Evolutionary conservation across 257 asterid genomes (phyloP).

Genomic region (Solanum chaucha): DNA sequence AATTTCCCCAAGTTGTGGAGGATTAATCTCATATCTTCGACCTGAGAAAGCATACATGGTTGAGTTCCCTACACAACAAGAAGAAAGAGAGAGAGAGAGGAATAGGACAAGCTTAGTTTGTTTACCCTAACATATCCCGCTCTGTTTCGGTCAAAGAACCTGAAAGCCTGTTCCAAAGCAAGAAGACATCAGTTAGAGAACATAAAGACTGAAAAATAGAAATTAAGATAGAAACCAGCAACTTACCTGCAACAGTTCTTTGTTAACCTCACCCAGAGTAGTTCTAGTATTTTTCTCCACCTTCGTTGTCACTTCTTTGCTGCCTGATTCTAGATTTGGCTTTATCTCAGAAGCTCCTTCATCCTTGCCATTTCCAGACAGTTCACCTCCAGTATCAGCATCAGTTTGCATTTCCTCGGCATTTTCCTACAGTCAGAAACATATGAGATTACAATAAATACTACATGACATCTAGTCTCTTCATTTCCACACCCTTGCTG

Average conservation of each 20-base stretch:
- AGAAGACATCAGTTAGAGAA: background rate
- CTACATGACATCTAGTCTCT: background rate
- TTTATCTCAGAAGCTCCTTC: conserved; percentile 20
- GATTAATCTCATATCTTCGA: conserved; percentile 80
- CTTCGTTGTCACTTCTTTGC: conserved; percentile 27
- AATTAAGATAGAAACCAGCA: background rate
- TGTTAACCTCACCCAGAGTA: conserved; percentile 29
- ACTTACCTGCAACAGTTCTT: conserved; percentile 67
- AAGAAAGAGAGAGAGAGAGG: background rate
- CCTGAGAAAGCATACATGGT: conserved; percentile 30
- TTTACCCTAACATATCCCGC: conserved; percentile 77
- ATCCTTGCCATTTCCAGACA: conserved; percentile 12
- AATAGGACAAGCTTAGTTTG: background rate
- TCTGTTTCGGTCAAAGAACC: conserved; percentile 91
- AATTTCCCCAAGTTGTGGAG: conserved; percentile 81
- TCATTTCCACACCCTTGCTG: background rate
- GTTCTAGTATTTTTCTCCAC: conserved; percentile 29
- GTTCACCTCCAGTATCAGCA: conserved; percentile 18
- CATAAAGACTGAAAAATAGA: background rate
- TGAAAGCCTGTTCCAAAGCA: conserved; percentile 65
- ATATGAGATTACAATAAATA: background rate
- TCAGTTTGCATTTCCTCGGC: conserved; percentile 25
- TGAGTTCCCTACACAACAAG: background rate
- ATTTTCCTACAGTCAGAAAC: conserved; percentile 25
- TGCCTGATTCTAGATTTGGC: conserved; percentile 16